Evolutionary conservation across 495 filamentous ascomycete species (phyloP), one percentile per base, ranked within the genome.

Genomic region (Aspergillus olivimuriae): DNA sequence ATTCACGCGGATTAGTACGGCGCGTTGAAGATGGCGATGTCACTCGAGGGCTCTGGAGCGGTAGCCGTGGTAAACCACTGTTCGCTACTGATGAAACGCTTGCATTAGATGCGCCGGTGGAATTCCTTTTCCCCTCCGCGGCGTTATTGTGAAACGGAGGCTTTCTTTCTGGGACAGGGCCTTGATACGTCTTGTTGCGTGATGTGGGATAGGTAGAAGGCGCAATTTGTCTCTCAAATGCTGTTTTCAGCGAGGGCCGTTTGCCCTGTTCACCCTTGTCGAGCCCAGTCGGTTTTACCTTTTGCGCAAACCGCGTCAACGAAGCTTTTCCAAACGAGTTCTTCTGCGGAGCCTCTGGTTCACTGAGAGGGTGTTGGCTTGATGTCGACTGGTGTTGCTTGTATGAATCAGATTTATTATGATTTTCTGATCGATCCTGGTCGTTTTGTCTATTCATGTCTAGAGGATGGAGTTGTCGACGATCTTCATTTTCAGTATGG

Each of bases 21-120:
- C 34, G 46, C 32, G 49, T 49, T 19, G 58, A 57, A 16, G 55
- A 47, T 6, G 53, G 54, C 18, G 55, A 58, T 10, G 47, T 47
- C 16, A 43, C 36, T 22, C 56, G 56, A 12, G 57, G 40, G 12
- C 43, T 50, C 4, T 57, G 62, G 15, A 66, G 58, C 2, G 71
- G 67, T 7, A 66, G 50, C 40, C 63, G 62, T 41, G 73, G 68
- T n/a, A 68, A 46, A 16, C 68, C 58, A 41, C 62, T 52, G 35
- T 68, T 70, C 17, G 66, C 54, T 11, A 47, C 52, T 22, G 65
- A 41, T 0, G 58, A 51, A 17, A 44, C 1, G 15, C 44, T 26
- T 23, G 17, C 33, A n/a, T 42, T 47, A 4, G 46, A 34, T 12
- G 24, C 1, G 4, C 4, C n/a, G 18, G 18, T 34, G 18, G 2